Percentiles rank a stretch among this genome's conserved stretches.
phyloP scores from a whole-genome alignment of 2,329 filamentous ascomycete species.

The Allantophomopsis cytisporea region DNA sequence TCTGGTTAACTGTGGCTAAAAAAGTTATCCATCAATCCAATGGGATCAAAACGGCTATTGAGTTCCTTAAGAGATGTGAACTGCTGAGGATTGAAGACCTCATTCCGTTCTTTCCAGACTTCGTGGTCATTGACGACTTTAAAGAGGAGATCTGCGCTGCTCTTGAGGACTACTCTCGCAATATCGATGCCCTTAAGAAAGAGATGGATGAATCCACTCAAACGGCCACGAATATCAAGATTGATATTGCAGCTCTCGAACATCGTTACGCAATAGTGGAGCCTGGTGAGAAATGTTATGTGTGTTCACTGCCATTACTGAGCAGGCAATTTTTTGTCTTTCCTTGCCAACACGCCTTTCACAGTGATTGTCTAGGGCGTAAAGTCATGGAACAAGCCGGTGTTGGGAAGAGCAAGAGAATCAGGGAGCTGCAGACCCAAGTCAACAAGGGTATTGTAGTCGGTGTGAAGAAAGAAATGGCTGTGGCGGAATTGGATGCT shows the following conservation, averaged over 20 bases:
- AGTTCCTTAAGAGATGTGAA: conserved; percentile 84
- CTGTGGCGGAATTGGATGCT: conserved; percentile 82
- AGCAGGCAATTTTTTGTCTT: conserved; percentile 96
- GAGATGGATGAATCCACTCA: conserved; percentile 93
- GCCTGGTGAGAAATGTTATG: conserved; percentile 87
- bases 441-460: conserved; percentile 63
- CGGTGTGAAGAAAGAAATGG: conserved; percentile 62
- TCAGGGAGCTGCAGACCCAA: conserved; percentile 73
- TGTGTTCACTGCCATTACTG: conserved; percentile 73
- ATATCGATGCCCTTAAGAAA: conserved; percentile 75
- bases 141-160: conserved; percentile 95
- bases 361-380: conserved; percentile 83
- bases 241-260: conserved; percentile 76
- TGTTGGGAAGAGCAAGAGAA: conserved; percentile 60
- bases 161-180: conserved; percentile 82
- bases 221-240: conserved; percentile 82
- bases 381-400: conserved; percentile 76
- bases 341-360: conserved; percentile 94
- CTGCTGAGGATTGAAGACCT: conserved; percentile 89
- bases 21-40: conserved; percentile 81
- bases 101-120: conserved; percentile 97
- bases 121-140: conserved; percentile 97
- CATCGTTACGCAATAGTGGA: conserved; percentile 92
- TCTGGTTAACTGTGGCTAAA: conserved; percentile 91
- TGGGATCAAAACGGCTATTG: conserved; percentile 85